Evolutionary conservation across 306 rosid species (phyloP).

Genomic region (Glycine soja): DNA sequence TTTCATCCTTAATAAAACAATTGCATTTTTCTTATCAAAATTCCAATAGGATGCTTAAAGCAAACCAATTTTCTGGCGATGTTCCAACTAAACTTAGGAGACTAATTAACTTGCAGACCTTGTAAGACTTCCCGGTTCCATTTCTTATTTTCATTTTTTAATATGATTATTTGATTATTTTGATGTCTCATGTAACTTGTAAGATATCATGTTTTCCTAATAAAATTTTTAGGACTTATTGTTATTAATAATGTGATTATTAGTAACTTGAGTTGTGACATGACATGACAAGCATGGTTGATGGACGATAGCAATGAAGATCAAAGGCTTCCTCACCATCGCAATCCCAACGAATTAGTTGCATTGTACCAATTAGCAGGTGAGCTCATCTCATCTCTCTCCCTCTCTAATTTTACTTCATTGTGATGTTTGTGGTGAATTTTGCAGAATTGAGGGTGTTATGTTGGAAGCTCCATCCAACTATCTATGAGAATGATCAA

Average conservation of each 20-base stretch:
- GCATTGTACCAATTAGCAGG: slow-evolving; percentile 71
- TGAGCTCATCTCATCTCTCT: slow-evolving; percentile 17
- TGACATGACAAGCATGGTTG: slow-evolving; percentile 74
- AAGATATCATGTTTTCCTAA: too few relatives aligned
- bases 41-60: too few relatives aligned
- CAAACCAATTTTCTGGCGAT: too few relatives aligned
- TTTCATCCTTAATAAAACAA: too few relatives aligned
- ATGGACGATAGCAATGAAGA: slow-evolving; percentile 75
- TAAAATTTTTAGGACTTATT: background rate
- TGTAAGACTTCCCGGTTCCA: too few relatives aligned
- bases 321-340: slow-evolving; percentile 80
- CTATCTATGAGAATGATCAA: slow-evolving; percentile 64
- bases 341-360: slow-evolving; percentile 59
- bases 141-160: too few relatives aligned
- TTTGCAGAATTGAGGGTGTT: slow-evolving; percentile 51
- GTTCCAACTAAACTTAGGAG: too few relatives aligned
- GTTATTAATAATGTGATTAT: background rate
- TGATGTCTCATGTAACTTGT: too few relatives aligned
- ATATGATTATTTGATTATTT: too few relatives aligned
- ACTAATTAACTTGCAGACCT: too few relatives aligned
- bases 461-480: slow-evolving; percentile 54
- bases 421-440: background rate
- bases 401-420: background rate
- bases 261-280: slow-evolving; percentile 31
- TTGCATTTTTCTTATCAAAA: too few relatives aligned